These are phyloP conservation scores for Lecanicillium sp. DNA, from an alignment of 2,329 filamentous ascomycete species.

Conservation along the genomic window DNA sequence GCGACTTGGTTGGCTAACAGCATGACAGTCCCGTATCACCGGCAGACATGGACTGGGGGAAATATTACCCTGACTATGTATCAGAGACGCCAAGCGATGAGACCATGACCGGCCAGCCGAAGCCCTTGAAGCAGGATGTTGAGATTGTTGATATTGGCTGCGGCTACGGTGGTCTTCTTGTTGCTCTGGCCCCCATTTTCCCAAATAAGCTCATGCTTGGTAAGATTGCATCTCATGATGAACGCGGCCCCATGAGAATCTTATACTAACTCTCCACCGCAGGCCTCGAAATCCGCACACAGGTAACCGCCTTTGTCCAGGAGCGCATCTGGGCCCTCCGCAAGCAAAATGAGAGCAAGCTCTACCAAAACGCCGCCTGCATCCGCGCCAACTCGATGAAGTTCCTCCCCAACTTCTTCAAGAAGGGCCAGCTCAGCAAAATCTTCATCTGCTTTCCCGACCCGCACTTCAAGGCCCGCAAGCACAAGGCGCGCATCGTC, in stretches of 20 bases:
- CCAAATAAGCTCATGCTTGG: slow-evolving; percentile 80
- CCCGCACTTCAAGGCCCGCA: slow-evolving; percentile 94
- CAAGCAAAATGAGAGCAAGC: slow-evolving; percentile 48
- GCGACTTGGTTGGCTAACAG: too few species aligned
- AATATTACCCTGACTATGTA: slow-evolving; percentile 72
- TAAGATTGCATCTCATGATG: slow-evolving; percentile 31
- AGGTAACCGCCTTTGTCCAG: slow-evolving; percentile 86
- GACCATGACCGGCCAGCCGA: slow-evolving; percentile 18
- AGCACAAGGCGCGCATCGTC: slow-evolving; percentile 95
- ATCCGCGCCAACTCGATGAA: slow-evolving; percentile 97
- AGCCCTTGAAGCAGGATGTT: slow-evolving; percentile 53
- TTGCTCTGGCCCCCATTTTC: slow-evolving; percentile 75
- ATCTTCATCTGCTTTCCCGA: slow-evolving; percentile 99
- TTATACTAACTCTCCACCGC: slow-evolving; percentile 10
- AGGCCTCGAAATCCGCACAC: slow-evolving; percentile 89
- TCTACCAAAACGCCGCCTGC: slow-evolving; percentile 83
- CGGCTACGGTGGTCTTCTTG: slow-evolving; percentile 85
- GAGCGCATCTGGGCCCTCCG: slow-evolving; percentile 81
- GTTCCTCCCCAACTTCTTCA: slow-evolving; percentile 97
- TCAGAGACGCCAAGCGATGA: slow-evolving; percentile 29
- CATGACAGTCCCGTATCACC: slow-evolving; percentile 65
- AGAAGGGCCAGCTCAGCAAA: slow-evolving; percentile 70
- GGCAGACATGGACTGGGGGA: slow-evolving; percentile 83
- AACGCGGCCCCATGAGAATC: background rate
- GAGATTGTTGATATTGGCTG: slow-evolving; percentile 96